Conservation (phyloP, 2,329 filamentous ascomycete species). For the Beauveria sp. region DNA sequence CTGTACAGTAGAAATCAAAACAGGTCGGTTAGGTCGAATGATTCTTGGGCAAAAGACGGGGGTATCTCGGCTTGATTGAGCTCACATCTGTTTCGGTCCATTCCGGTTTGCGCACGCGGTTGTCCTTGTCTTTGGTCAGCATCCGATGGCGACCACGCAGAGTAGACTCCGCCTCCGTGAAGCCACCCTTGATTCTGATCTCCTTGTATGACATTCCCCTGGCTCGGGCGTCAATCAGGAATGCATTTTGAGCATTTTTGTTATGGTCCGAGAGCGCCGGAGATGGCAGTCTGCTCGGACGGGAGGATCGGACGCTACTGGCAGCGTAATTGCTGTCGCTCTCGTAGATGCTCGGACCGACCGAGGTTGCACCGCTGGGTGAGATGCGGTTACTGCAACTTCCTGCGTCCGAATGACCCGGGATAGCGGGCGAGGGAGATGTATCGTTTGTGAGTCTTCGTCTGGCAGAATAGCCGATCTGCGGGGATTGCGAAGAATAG, state of each 20-base stretch:
- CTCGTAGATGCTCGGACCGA: not conserved
- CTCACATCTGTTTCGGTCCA: slow-evolving; percentile 60
- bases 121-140: slow-evolving; percentile 54
- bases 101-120: slow-evolving; percentile 56
- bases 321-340: not conserved
- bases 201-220: slow-evolving; percentile 57
- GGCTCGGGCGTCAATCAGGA: slow-evolving; percentile 46
- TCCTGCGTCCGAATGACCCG: too few relatives aligned
- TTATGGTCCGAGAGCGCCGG: not conserved
- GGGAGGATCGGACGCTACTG: not conserved
- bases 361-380: not conserved
- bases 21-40: slow-evolving; percentile 1
- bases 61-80: slow-evolving; percentile 14
- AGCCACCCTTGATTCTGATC: slow-evolving; percentile 48
- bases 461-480: not conserved
- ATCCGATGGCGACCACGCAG: slow-evolving; percentile 60
- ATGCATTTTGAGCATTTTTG: slow-evolving; percentile 15
- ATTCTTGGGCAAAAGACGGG: not conserved
- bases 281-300: not conserved
- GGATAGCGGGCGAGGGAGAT: not conserved
- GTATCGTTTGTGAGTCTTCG: not conserved
- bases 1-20: slow-evolving; percentile 22
- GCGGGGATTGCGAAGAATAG: not conserved
- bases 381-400: not conserved
- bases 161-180: slow-evolving; percentile 62